Evolutionary conservation across 2,329 filamentous ascomycete genomes (phyloP), one percentile per base, ranked within the genome.

Genomic region (Venturia asperata): DNA sequence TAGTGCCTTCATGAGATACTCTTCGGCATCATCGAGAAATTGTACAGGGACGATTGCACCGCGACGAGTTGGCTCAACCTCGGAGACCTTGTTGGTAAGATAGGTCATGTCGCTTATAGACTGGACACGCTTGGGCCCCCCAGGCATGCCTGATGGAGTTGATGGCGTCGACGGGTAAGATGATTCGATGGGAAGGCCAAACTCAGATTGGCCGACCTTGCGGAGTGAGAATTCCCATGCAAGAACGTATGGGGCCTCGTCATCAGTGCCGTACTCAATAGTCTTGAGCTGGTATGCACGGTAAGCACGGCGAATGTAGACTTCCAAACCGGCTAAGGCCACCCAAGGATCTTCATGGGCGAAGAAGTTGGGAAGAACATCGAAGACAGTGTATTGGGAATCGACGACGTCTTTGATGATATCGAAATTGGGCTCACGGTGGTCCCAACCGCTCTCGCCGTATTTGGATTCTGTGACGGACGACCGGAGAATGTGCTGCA

Each of bases 101-200:
- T 96, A 96, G 19, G 91, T 91, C 89, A 99, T 91, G 74, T 99
- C 94, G 76, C 92, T 96, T 77, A 99, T 94, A 64, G 94, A 97
- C 79, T 90, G 87, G 72, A 97, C 89, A 71, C 92, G 87, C 79
- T 91, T 90, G 77, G 92, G 39, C 37, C 61, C 49, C 21, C 72
- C 72, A 9, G 63, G 89, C 68, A 82, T 80, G 70, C 84, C 83
- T 69, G 81, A 81, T n/a, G 92, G 91, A 5, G 90, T 89, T 61
- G 75, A 73, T n/a, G 80, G 80, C 3, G 79, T 80, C 11, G 92
- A 95, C 41, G 93, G 90, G 68, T 89, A 88, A 19, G 88, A 88
- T 2, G 91, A 92, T 73, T 87, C 85, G 17, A 92, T 76, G 11
- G 91, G 88, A 68, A 95, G 81, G 42, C 92, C 92, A 70, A 93